A percentile compares a stretch with the other conserved stretches of the same genome.
phyloP scores from a whole-genome alignment of 75 land plant genomes.

The Selaginella moellendorffii region DNA sequence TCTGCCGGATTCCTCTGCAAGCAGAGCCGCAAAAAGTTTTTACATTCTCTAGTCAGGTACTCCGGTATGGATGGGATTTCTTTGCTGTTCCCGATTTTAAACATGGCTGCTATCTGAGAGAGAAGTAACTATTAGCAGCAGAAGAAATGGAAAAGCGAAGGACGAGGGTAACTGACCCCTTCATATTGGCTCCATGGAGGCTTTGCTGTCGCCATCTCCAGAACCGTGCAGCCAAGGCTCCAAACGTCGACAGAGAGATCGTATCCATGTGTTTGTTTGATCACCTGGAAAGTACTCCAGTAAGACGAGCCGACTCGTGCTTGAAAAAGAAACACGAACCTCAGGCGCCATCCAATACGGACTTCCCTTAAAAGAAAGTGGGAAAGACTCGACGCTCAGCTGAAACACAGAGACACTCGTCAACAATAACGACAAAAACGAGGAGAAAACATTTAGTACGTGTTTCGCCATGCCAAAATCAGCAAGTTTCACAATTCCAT shows the following conservation, averaged over 20 bases:
- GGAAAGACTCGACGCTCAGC: constrained; percentile 3
- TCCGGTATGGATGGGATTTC: constrained; percentile 69
- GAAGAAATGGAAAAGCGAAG: background rate
- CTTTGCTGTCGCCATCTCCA: constrained; percentile 96
- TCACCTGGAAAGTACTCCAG: too few relatives aligned
- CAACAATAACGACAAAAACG: background rate
- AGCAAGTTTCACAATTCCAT: constrained; percentile 79
- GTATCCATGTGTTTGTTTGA: constrained; percentile 70
- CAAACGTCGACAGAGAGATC: constrained; percentile 87
- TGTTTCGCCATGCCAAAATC: constrained; percentile 99
- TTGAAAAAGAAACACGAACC: constrained; percentile 47
- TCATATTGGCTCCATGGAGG: constrained; percentile 95
- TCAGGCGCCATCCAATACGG: constrained; percentile 99
- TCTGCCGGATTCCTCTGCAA: constrained; percentile 45
- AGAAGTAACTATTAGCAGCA: background rate
- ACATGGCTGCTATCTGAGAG: constrained; percentile 84
- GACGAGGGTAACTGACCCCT: constrained; percentile 43
- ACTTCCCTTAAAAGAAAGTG: constrained; percentile 82
- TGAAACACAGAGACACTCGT: background rate
- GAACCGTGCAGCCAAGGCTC: constrained; percentile 96
- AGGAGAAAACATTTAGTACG: constrained; percentile 30
- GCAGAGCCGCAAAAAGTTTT: constrained; percentile 53
- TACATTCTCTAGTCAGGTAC: constrained; percentile 45
- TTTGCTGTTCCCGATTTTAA: constrained; percentile 74
- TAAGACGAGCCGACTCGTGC: too few relatives aligned